These are phyloP conservation scores for Talaromyces islandicus DNA, from an alignment of 2,329 filamentous ascomycete genomes.

Conservation along the genomic window DNA sequence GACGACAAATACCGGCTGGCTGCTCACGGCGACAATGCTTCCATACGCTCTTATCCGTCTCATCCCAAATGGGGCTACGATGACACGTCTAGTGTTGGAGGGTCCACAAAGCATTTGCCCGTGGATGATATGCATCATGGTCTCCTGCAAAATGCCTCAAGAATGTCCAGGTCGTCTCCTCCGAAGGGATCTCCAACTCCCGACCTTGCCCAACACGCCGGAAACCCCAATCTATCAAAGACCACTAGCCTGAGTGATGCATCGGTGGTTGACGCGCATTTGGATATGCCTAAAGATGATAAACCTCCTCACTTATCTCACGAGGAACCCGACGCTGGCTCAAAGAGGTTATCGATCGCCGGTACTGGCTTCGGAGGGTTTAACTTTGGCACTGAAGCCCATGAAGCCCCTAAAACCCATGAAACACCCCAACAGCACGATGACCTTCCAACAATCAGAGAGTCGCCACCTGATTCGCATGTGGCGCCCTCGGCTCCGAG, in stretches of 20 bases:
- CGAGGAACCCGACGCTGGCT: neutral
- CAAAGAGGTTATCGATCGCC: neutral
- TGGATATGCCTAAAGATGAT: neutral
- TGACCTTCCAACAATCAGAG: constrained; percentile 4
- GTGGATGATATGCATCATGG: constrained; percentile 44
- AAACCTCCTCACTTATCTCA: constrained; percentile 14
- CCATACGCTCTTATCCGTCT: constrained; percentile 26
- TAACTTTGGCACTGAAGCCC: constrained; percentile 5
- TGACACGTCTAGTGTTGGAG: constrained; percentile 49
- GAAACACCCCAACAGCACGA: neutral
- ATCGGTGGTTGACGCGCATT: neutral
- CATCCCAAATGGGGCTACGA: constrained; percentile 34
- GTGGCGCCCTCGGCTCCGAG: constrained; percentile 18
- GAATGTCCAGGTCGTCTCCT: constrained; percentile 49
- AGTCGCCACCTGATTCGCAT: neutral
- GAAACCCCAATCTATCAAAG: neutral
- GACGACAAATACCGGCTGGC: constrained; percentile 82
- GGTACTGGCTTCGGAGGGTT: constrained; percentile 7
- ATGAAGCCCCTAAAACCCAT: neutral
- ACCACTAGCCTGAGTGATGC: neutral
- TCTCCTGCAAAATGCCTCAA: constrained; percentile 52
- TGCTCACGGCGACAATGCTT: constrained; percentile 34
- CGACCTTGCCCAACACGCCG: neutral
- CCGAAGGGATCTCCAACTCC: constrained; percentile 20
- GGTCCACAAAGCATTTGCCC: constrained; percentile 40